Base-by-base conservation (phyloP, 2,329 filamentous ascomycete genomes). In the Verticillium albo-atrum region DNA sequence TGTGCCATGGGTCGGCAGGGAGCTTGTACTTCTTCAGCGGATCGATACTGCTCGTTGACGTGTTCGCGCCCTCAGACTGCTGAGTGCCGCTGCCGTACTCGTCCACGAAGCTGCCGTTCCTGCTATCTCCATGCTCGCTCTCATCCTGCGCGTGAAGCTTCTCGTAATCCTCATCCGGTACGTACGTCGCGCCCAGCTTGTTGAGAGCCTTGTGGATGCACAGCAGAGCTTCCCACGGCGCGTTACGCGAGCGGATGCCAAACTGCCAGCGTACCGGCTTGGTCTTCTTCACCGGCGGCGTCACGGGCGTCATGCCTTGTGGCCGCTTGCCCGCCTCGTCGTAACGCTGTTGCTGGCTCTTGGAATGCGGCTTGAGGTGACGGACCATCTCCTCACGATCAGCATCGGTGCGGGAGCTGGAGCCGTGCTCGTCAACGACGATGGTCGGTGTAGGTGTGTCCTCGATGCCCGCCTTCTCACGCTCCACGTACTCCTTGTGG, bases 211-310 rank as follows among this genome's bases (percentile, higher is more conserved):
- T 92, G 80, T 97, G 97, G 59, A 99, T 95, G 68, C 94, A 97
- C 27, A 96, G 79, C 74, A 99, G 89, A 0, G 95, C 95, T 73
- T 99, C 95, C 68, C 93, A 92, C 0, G 95, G 95, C 59, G 92
- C 90, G 69, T 98, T 99, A 55, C 95, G 87, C 53, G 92, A 97
- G 37, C 95, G 86, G 62, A 99, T 99, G 59, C 95, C 95, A 71
- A 99, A 99, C 72, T 99, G 95, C 95, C 95, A 99, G 65, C 94
- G 91, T 17, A 93, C 91, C 1, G 90, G 90, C 69, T 91, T 92
- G 5, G 82, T 76, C 72, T 91, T 92, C 77, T 90, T 92, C 3
- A 79, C 73, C 2, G 87, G 85, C 27, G 54, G 55, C 56, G 80
- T 76, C 54, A 87, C 82, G 0, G 85, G 85, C 2, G 86, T 89